phyloP scores from a whole-genome alignment of 2,329 filamentous ascomycete species.

The Fusarium tjaetaba region DNA sequence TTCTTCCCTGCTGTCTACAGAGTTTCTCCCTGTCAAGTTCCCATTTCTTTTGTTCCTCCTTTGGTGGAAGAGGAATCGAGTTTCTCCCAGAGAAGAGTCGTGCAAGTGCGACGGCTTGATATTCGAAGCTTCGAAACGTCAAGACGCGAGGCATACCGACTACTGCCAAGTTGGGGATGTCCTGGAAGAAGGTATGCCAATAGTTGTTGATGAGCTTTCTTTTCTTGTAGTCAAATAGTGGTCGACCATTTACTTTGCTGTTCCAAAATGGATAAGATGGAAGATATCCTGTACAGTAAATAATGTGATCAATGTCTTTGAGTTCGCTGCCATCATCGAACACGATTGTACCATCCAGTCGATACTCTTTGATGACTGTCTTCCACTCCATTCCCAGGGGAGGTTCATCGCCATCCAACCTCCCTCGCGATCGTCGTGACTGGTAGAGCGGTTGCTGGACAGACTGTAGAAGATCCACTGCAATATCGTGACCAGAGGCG shows the following conservation, averaged over 20 bases:
- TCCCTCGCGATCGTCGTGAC: constrained; percentile 59
- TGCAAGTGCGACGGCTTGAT: constrained; percentile 64
- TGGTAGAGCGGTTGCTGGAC: constrained; percentile 59
- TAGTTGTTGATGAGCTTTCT: constrained; percentile 58
- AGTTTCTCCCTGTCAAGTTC: constrained; percentile 52
- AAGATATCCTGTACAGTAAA: constrained; percentile 57
- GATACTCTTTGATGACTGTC: constrained; percentile 58
- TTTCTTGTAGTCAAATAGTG: constrained; percentile 60
- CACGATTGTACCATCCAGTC: constrained; percentile 54
- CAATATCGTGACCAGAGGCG: constrained; percentile 55
- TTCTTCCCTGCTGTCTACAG: constrained; percentile 46
- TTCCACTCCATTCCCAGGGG: constrained; percentile 63
- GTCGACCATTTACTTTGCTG: constrained; percentile 52
- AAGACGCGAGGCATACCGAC: constrained; percentile 62
- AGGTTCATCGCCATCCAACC: constrained; percentile 62
- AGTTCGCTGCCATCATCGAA: constrained; percentile 52
- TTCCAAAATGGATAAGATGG: constrained; percentile 63
- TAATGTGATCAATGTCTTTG: constrained; percentile 50
- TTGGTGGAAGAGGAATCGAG: constrained; percentile 50
- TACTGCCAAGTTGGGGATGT: constrained; percentile 59
- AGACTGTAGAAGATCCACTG: constrained; percentile 49
- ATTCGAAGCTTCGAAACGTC: constrained; percentile 65
- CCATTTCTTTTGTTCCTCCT: constrained; percentile 56
- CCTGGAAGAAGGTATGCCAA: constrained; percentile 63
- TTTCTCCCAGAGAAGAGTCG: constrained; percentile 58